These are phyloP conservation scores for Stephanodiscus triporus DNA, from an alignment of 108 stramenopile species.

Conservation along the genomic window DNA sequence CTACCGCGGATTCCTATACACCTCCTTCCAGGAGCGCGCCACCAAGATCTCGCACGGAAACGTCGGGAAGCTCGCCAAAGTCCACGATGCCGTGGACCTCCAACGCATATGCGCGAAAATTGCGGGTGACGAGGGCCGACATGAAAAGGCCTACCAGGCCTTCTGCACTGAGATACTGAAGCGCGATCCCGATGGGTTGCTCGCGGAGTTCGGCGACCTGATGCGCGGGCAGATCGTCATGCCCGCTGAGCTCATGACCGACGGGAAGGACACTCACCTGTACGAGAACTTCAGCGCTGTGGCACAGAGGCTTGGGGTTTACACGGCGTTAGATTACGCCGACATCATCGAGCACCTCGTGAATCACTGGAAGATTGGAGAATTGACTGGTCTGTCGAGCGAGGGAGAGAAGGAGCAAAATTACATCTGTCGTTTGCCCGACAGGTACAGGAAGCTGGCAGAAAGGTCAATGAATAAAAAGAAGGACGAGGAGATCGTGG, in stretches of 20 bases:
- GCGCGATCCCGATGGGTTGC: constrained; percentile 85
- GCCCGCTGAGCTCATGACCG: constrained; percentile 93
- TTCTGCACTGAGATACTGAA: constrained; percentile 85
- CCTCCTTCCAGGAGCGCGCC: constrained; percentile 93
- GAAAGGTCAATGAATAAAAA: constrained; percentile 89
- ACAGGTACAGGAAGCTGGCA: constrained; percentile 85
- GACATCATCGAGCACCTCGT: constrained; percentile 90
- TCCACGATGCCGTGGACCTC: constrained; percentile 72
- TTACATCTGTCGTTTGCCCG: constrained; percentile 81
- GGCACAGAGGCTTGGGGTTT: constrained; percentile 86
- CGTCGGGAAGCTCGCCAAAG: constrained; percentile 80
- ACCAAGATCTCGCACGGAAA: constrained; percentile 90
- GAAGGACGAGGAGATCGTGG: constrained; percentile 70
- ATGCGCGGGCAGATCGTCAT: constrained; percentile 91
- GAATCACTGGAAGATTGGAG: constrained; percentile 80
- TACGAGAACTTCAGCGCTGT: constrained; percentile 88
- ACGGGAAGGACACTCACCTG: constrained; percentile 72
- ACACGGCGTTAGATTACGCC: constrained; percentile 93
- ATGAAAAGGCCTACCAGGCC: constrained; percentile 91
- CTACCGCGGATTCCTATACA: constrained; percentile 94
- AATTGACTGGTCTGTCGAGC: constrained; percentile 71
- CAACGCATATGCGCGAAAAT: constrained; percentile 85
- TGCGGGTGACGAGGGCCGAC: constrained; percentile 92
- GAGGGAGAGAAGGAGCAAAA: constrained; percentile 88
- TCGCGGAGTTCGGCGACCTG: constrained; percentile 84